phyloP scores from a whole-genome alignment of 768 basidiomycete genomes.

The Lactarius psammicola region DNA sequence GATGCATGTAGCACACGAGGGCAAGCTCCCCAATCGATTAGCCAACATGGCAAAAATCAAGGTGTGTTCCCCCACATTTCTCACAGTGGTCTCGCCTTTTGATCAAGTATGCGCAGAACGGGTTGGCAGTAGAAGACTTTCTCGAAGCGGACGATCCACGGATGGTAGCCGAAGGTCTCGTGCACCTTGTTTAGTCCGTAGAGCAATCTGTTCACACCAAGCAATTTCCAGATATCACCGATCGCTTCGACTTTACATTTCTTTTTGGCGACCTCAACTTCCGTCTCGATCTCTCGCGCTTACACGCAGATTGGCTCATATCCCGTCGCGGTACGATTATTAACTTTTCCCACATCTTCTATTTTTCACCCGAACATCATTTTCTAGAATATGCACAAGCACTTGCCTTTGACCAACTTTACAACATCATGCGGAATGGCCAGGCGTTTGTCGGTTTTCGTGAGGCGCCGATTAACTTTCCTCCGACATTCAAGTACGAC shows the following conservation, averaged over 20 bases:
- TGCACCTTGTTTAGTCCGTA: conserved; percentile 16
- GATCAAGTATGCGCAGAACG: conserved; percentile 45
- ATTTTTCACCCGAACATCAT: background rate
- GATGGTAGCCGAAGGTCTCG: conserved; percentile 64
- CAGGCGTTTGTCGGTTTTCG: conserved; percentile 72
- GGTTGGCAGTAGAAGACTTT: conserved; percentile 78
- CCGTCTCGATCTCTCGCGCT: conserved; percentile 78
- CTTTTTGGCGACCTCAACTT: conserved; percentile 93
- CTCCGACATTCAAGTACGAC: conserved; percentile 94
- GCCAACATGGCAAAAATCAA: conserved; percentile 90
- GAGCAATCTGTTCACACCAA: conserved; percentile 19
- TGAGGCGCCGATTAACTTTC: conserved; percentile 80
- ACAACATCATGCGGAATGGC: conserved; percentile 67
- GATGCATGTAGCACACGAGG: conserved; percentile 62
- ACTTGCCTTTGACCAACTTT: conserved; percentile 86
- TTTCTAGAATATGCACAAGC: conserved; percentile 75
- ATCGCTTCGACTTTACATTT: conserved; percentile 87
- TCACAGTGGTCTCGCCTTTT: background rate
- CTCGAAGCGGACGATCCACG: conserved; percentile 62
- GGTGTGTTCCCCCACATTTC: conserved; percentile 38
- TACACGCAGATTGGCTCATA: conserved; percentile 95
- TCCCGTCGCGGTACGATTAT: conserved; percentile 63
- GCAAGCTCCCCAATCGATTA: conserved; percentile 71
- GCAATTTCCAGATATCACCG: conserved; percentile 63
- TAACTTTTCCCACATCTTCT: background rate